Evolutionary conservation across 768 basidiomycete genomes (phyloP), one percentile per base, ranked within the genome.

Genomic region (Leccinellum rugosiceps): DNA sequence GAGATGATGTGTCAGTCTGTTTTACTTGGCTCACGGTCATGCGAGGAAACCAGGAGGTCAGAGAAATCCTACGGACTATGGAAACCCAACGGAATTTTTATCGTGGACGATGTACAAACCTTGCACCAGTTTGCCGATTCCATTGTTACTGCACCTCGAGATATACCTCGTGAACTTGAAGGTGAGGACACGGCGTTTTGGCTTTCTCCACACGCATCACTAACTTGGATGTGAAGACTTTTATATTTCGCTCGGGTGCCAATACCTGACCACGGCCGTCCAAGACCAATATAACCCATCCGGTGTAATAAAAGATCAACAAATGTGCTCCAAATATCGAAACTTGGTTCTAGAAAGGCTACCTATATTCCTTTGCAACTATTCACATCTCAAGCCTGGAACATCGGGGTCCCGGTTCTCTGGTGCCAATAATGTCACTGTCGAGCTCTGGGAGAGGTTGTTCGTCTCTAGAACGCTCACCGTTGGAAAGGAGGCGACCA

Each of bases 141-240:
- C 2, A 74, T 95, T 6, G 88, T 85, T 62, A 80, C 80, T 11
- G 90, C 89, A 4, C 88, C 90, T 1, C 90, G 93, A 68, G 94
- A 97, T 69, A 91, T 94, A 63, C 76, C 90, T 5, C 77, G 95
- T 10, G 94, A 97, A 83, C 82, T 98, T 10, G 94, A 97, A 84
- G 80, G 86, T 90, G 58, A 53, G 60, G 14, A 43, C 13, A n/a
- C 32, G 13, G n/a, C 11, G 8, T 41, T 14, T 9, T 2, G n/a
- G 19, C 19, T 13, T 13, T 23, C n/a, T 3, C 11, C 11, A 21
- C 21, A n/a, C 48, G 17, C n/a, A 38, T 30, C 9, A 23, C 26
- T 38, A 43, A 46, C 10, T n/a, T 17, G 34, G 10, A 34, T 25
- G 23, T 26, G 23, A 55, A 87, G 87, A 72, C 1, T 89, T 97